These are phyloP conservation scores for Wickerhamomyces ciferrii DNA, from an alignment of 805 yeast species.

Conservation along the genomic window DNA sequence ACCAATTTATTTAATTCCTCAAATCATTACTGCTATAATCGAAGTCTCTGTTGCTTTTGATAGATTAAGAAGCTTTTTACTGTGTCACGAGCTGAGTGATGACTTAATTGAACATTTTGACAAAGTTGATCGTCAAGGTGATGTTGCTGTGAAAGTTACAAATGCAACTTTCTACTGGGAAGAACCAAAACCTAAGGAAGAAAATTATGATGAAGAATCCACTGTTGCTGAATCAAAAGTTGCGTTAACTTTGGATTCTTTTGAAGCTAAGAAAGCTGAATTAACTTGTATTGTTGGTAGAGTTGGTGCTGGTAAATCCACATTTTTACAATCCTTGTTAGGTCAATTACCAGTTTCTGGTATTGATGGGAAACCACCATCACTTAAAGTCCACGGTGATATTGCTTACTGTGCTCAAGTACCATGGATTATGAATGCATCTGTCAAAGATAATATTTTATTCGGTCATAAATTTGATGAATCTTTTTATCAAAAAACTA, in stretches of 20 bases:
- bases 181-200: slow-evolving; percentile 15
- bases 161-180: slow-evolving; percentile 56
- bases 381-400: slow-evolving; percentile 30
- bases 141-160: slow-evolving; percentile 33
- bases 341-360: slow-evolving; percentile 46
- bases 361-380: slow-evolving; percentile 17
- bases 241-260: slow-evolving; percentile 43
- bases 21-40: slow-evolving; percentile 47
- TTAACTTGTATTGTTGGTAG: slow-evolving; percentile 59
- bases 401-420: slow-evolving; percentile 60
- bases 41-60: slow-evolving; percentile 56
- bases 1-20: slow-evolving; percentile 57
- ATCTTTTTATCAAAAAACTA: slow-evolving; percentile 71
- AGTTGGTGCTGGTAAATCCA: slow-evolving; percentile 66
- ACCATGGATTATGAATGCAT: slow-evolving; percentile 97
- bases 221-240: slow-evolving; percentile 36
- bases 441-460: slow-evolving; percentile 83
- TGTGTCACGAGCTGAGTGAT: slow-evolving; percentile 39
- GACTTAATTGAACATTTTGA: slow-evolving; percentile 24
- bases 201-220: slow-evolving; percentile 36
- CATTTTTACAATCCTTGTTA: slow-evolving; percentile 46
- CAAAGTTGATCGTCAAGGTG: slow-evolving; percentile 11
- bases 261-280: slow-evolving; percentile 45
- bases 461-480: slow-evolving; percentile 86
- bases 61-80: slow-evolving; percentile 46